Evolutionary conservation across 495 filamentous ascomycete species (phyloP).

Genomic region (Xylaria curta): DNA sequence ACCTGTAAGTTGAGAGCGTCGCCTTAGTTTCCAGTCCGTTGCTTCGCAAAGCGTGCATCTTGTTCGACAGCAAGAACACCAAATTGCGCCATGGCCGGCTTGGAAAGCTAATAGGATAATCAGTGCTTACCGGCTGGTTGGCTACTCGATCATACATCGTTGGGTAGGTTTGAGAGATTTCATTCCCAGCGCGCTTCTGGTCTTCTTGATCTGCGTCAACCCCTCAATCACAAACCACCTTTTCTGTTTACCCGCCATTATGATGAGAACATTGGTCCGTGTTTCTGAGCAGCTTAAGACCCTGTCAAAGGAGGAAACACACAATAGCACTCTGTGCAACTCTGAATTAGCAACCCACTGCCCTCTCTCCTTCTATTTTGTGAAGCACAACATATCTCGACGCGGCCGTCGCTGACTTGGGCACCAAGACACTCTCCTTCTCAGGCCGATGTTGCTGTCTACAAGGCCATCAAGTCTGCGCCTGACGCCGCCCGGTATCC

Average conservation of each 20-base stretch:
- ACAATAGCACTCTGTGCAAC: constrained; percentile 77
- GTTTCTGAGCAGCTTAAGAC: constrained; percentile 99
- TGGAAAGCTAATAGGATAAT: constrained; percentile 26
- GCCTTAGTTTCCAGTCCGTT: constrained; percentile 4
- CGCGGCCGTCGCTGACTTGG: constrained; percentile 3
- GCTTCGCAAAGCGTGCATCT: constrained; percentile 1
- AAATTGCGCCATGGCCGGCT: constrained; percentile 43
- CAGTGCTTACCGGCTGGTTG: constrained; percentile 93
- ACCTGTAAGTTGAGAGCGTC: constrained; percentile 66
- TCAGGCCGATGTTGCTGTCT: constrained; percentile 94
- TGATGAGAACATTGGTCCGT: constrained; percentile 99
- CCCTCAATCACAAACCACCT: constrained; percentile 26
- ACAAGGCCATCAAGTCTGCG: constrained; percentile 80
- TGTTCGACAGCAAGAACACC: constrained; percentile 5
- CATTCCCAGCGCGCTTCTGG: constrained; percentile 22
- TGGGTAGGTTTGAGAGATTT: constrained; percentile 67
- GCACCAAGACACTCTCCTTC: constrained; percentile 74
- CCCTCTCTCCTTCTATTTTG: neutral
- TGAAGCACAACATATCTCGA: neutral
- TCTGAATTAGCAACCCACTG: constrained; percentile 67
- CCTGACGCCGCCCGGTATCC: constrained; percentile 88
- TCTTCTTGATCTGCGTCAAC: neutral
- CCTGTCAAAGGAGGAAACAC: constrained; percentile 84
- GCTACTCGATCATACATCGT: constrained; percentile 90
- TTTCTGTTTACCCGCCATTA: constrained; percentile 40